Evolutionary conservation across 164 flowering plant species (phyloP).

Genomic region (Platanus orientalis): DNA sequence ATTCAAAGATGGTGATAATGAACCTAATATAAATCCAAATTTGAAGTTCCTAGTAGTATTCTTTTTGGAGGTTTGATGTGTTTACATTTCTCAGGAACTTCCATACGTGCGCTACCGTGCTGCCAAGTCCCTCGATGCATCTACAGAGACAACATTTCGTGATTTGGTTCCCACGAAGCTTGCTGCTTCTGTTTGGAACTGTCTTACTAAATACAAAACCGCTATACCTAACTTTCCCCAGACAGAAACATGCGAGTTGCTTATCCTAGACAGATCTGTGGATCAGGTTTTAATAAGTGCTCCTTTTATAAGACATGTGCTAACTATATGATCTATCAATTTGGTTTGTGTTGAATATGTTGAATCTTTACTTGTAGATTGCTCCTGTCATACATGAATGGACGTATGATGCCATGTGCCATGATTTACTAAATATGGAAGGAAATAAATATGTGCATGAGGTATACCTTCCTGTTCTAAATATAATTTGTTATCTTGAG

Average conservation of each 20-base stretch:
- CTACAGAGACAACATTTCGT: conserved; percentile 66
- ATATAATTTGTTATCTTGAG: background rate
- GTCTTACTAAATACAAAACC: conserved; percentile 61
- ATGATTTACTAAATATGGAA: conserved; percentile 83
- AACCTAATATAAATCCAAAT: background rate
- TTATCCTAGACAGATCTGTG: conserved; percentile 87
- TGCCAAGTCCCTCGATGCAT: conserved; percentile 66
- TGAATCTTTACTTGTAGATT: conserved; percentile 44
- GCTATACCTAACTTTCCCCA: conserved; percentile 73
- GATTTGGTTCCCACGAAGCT: conserved; percentile 87
- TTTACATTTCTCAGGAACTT: conserved; percentile 54
- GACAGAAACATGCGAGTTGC: conserved; percentile 91
- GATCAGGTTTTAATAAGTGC: conserved; percentile 74
- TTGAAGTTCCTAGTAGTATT: background rate
- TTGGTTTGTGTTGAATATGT: conserved; percentile 11
- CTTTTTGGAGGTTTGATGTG: background rate
- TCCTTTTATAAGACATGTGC: conserved; percentile 5
- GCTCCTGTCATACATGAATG: conserved; percentile 99
- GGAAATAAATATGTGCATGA: conserved; percentile 94
- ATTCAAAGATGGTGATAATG: background rate
- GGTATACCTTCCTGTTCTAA: conserved; percentile 36
- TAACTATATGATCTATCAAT: background rate
- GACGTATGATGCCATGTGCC: conserved; percentile 99
- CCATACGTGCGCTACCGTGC: conserved; percentile 89
- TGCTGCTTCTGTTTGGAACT: conserved; percentile 87